Evolutionary conservation across 306 rosid species (phyloP).

Genomic region (Trifolium dubium): DNA sequence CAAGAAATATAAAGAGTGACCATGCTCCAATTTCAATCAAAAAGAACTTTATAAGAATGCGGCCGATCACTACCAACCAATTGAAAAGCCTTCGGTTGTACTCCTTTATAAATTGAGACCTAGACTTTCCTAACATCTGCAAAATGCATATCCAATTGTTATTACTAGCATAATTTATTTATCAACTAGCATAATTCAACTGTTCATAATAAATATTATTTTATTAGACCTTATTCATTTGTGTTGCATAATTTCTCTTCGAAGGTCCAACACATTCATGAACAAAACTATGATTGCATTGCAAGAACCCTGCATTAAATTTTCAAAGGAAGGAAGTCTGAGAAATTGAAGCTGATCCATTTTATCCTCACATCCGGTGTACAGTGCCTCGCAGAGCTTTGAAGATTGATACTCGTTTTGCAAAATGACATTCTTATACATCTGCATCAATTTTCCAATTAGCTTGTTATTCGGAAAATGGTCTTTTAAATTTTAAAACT

Average conservation of each 20-base stretch:
- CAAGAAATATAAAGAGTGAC: conserved; percentile 89
- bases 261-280: conserved; percentile 86
- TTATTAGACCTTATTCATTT: conserved; percentile 77
- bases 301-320: conserved; percentile 87
- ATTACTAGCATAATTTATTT: not conserved
- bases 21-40: conserved; percentile 91
- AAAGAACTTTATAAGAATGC: conserved; percentile 78
- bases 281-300: conserved; percentile 83
- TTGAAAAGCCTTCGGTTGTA: conserved; percentile 91
- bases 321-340: conserved; percentile 92
- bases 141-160: conserved; percentile 45
- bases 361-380: conserved; percentile 82
- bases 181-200: not conserved
- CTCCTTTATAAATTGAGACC: conserved; percentile 79
- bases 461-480: too few relatives aligned
- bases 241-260: conserved; percentile 72
- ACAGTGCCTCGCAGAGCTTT: conserved; percentile 82
- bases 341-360: conserved; percentile 97
- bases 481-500: too few relatives aligned
- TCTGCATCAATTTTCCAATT: conserved; percentile 48
- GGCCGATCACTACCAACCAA: conserved; percentile 95
- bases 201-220: conserved; percentile 14
- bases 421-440: conserved; percentile 60
- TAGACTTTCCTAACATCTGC: conserved; percentile 85
- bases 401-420: conserved; percentile 82